These are phyloP conservation scores for Coemansia sp. DNA, from an alignment of 371 early-diverging fungal species.

Conservation along the genomic window DNA sequence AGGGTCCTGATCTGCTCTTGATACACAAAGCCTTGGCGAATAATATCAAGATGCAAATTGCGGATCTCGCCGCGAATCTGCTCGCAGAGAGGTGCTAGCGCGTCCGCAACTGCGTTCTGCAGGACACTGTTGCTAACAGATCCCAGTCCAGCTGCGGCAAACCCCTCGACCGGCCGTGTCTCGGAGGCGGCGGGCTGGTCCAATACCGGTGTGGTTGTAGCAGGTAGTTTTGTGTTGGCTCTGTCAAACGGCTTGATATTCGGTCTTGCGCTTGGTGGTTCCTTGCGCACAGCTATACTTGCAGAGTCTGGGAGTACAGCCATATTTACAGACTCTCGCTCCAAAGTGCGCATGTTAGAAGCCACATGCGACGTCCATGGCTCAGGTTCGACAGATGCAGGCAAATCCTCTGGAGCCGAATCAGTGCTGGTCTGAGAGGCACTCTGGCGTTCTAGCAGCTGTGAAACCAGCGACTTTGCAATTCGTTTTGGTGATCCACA, in stretches of 20 bases:
- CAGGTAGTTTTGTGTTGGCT: not conserved
- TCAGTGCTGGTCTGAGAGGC: not conserved
- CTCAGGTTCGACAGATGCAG: not conserved
- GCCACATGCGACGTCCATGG: not conserved
- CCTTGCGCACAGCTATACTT: not conserved
- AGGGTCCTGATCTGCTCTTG: constrained; percentile 40
- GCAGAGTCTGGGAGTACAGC: not conserved
- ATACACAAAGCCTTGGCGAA: constrained; percentile 44
- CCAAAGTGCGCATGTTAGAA: not conserved
- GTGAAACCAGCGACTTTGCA: constrained; percentile 17
- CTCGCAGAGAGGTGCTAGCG: constrained; percentile 39
- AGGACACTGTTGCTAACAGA: constrained; percentile 33
- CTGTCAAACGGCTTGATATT: not conserved
- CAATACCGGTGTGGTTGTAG: not conserved
- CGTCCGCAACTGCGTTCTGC: constrained; percentile 37
- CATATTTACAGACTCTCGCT: not conserved
- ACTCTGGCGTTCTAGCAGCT: constrained; percentile 12
- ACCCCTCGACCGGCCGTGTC: not conserved
- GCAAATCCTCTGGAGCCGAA: not conserved
- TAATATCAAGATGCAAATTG: constrained; percentile 47
- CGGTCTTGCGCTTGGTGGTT: not conserved
- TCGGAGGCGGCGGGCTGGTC: not conserved
- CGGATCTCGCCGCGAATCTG: constrained; percentile 46
- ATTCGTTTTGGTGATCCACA: not conserved
- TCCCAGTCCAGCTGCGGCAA: not conserved